These are phyloP conservation scores for Fistulinella prunicolor DNA, from an alignment of 768 basidiomycete genomes.

Conservation along the genomic window DNA sequence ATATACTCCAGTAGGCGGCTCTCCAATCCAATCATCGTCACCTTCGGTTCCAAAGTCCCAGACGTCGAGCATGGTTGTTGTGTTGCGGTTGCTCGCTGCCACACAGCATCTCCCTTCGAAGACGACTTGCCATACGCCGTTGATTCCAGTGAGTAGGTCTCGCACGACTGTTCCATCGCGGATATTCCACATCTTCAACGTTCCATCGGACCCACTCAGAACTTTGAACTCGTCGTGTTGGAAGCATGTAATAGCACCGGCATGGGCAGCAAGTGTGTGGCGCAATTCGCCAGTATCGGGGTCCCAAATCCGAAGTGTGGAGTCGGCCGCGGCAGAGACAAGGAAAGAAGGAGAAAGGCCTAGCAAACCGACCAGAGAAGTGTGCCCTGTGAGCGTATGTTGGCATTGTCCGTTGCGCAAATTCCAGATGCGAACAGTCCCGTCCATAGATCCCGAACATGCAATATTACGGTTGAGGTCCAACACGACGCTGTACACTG, in stretches of 20 bases:
- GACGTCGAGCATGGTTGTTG: constrained; percentile 78
- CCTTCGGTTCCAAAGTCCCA: constrained; percentile 82
- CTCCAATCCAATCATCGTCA: constrained; percentile 81
- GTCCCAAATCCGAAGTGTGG: constrained; percentile 93
- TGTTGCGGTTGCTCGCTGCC: constrained; percentile 82
- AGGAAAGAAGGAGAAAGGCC: constrained; percentile 86
- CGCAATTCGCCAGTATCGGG: constrained; percentile 76
- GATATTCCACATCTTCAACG: constrained; percentile 97
- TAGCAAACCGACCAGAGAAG: constrained; percentile 90
- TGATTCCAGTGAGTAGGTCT: constrained; percentile 87
- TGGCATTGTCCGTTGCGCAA: constrained; percentile 76
- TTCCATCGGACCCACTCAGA: constrained; percentile 91
- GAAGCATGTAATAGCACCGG: constrained; percentile 99
- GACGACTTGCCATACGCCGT: constrained; percentile 96
- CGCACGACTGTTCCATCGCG: constrained; percentile 81
- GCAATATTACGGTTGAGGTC: constrained; percentile 85
- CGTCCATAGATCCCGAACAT: constrained; percentile 98
- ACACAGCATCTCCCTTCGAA: constrained; percentile 95
- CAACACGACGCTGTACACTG: constrained; percentile 94
- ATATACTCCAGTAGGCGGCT: constrained; percentile 71
- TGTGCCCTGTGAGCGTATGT: constrained; percentile 85
- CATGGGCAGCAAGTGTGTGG: constrained; percentile 85
- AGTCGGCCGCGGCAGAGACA: constrained; percentile 96
- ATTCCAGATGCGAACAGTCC: constrained; percentile 94
- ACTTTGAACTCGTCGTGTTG: constrained; percentile 98